These are phyloP conservation scores for Cajanus cajan DNA, from an alignment of 306 rosid genomes.

Conservation along the genomic window DNA sequence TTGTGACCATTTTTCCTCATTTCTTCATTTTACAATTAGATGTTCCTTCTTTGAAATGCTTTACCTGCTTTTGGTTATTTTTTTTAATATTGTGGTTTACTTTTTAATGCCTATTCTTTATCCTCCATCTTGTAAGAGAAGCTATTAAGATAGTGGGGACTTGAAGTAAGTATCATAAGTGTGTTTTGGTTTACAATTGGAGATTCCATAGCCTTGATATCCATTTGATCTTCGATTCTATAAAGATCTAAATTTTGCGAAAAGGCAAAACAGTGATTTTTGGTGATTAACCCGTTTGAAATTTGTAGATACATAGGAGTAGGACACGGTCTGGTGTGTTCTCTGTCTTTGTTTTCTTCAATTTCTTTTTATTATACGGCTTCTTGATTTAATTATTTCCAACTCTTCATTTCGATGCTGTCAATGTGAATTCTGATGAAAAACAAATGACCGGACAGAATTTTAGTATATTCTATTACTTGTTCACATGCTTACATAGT, in stretches of 20 bases:
- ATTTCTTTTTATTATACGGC: constrained; percentile 1
- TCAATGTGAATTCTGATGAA: constrained; percentile 49
- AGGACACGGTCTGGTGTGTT: constrained; percentile 8
- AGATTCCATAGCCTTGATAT: constrained; percentile 34
- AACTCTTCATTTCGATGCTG: constrained; percentile 37
- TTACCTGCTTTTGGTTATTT: neutral
- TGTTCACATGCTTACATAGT: constrained; percentile 45
- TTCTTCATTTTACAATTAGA: neutral
- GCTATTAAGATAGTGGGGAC: neutral
- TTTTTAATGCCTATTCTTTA: neutral
- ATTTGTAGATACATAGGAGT: neutral
- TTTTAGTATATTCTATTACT: constrained; percentile 47
- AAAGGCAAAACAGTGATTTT: constrained; percentile 19
- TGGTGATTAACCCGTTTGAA: constrained; percentile 2
- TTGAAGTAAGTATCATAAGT: constrained; percentile 2
- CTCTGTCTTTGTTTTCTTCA: constrained; percentile 24
- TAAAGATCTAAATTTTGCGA: constrained; percentile 27
- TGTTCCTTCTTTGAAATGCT: neutral
- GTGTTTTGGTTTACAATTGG: constrained; percentile 4
- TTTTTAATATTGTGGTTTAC: neutral
- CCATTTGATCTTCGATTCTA: constrained; percentile 10
- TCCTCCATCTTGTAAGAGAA: neutral
- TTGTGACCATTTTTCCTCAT: neutral
- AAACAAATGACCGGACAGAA: constrained; percentile 30
- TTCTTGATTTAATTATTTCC: constrained; percentile 28